These are phyloP conservation scores for Monosporozyma unispora DNA, from an alignment of 805 yeast genomes.

Conservation along the genomic window DNA sequence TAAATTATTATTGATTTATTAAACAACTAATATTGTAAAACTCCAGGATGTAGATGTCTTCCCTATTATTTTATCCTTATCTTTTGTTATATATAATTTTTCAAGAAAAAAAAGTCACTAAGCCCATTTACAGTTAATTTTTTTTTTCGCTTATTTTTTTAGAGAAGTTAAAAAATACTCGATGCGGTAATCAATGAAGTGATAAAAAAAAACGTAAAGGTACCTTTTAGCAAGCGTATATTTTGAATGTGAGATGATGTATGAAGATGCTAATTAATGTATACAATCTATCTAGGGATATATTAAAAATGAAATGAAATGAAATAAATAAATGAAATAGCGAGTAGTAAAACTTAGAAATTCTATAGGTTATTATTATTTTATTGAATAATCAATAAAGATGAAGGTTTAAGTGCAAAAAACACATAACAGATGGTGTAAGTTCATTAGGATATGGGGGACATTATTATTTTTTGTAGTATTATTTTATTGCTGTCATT, in stretches of 20 bases:
- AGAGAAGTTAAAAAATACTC: not conserved
- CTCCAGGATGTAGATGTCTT: not conserved
- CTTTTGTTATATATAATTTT: not conserved
- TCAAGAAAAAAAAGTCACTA: not conserved
- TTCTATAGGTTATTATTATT: not conserved
- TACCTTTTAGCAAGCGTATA: not conserved
- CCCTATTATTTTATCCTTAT: not conserved
- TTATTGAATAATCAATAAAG: too few relatives aligned
- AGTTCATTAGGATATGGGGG: constrained; percentile 1
- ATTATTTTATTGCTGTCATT: too few relatives aligned
- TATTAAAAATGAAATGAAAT: not conserved
- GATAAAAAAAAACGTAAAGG: too few relatives aligned
- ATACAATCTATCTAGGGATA: constrained; percentile 1
- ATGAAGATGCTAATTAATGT: not conserved
- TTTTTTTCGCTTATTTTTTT: not conserved
- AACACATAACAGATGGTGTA: not conserved
- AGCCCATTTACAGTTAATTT: not conserved
- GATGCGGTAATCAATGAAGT: not conserved
- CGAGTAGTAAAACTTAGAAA: not conserved
- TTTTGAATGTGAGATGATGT: not conserved
- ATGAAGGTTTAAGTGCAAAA: not conserved
- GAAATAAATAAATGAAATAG: not conserved
- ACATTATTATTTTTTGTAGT: not conserved
- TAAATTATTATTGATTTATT: not conserved
- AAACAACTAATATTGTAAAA: not conserved